phyloP scores from a whole-genome alignment of 352 stramenopile genomes.

The Globisporangium takayamanum region DNA sequence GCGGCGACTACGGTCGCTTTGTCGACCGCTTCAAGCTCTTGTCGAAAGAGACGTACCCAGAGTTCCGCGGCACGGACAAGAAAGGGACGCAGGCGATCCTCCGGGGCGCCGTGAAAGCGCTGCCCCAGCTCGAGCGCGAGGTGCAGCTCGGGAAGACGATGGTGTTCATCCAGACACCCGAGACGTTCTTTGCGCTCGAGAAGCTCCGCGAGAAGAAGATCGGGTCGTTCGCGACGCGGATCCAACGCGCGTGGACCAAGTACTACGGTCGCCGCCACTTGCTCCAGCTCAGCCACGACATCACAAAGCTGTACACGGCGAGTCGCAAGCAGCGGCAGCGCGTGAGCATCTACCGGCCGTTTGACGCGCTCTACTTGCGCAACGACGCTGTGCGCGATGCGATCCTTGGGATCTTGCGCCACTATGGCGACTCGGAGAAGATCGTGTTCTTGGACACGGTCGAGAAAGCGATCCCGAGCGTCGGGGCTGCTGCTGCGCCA shows the following conservation, averaged over 20 bases:
- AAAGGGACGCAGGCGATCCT: slow-evolving; percentile 82
- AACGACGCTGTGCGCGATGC: slow-evolving; percentile 56
- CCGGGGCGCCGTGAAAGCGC: slow-evolving; percentile 56
- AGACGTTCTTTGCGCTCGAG: slow-evolving; percentile 88
- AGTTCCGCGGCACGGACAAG: slow-evolving; percentile 76
- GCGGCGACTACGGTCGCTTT: slow-evolving; percentile 83
- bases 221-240: slow-evolving; percentile 64
- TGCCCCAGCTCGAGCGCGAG: slow-evolving; percentile 70
- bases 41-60: slow-evolving; percentile 78
- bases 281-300: slow-evolving; percentile 76
- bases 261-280: slow-evolving; percentile 78
- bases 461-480: slow-evolving; percentile 44
- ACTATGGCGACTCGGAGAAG: slow-evolving; percentile 76
- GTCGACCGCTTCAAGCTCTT: slow-evolving; percentile 79
- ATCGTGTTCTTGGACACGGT: slow-evolving; percentile 79
- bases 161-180: slow-evolving; percentile 88
- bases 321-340: slow-evolving; percentile 79
- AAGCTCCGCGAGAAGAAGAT: slow-evolving; percentile 82
- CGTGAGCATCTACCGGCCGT: slow-evolving; percentile 85
- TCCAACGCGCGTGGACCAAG: slow-evolving; percentile 80
- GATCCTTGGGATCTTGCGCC: slow-evolving; percentile 57
- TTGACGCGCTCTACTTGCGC: slow-evolving; percentile 77
- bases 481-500: slow-evolving; percentile 1
- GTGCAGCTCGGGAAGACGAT: slow-evolving; percentile 88
- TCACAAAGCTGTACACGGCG: slow-evolving; percentile 78